Evolutionary conservation across 805 yeast species (phyloP).

Genomic region (Kodamaea restingae): DNA sequence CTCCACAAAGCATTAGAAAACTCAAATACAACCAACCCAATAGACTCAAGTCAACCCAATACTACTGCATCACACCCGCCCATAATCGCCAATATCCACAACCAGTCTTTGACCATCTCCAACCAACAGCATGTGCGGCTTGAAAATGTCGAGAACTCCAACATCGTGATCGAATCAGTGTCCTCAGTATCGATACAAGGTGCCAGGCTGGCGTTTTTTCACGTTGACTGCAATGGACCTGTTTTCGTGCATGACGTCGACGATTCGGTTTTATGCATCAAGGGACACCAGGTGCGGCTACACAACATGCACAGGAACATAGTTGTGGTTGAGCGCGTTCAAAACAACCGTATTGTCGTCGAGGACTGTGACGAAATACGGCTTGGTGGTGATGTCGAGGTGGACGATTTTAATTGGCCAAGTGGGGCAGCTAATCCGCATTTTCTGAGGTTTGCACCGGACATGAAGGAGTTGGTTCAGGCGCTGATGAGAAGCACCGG

Average conservation of each 20-base stretch:
- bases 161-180: conserved; percentile 7
- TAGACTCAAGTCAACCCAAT: too few species aligned
- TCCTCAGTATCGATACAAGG: conserved; percentile 22
- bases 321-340: conserved; percentile 16
- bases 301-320: conserved; percentile 18
- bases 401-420: conserved; percentile 32
- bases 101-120: neutral
- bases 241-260: conserved; percentile 22
- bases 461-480: too few species aligned
- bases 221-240: conserved; percentile 26
- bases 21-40: too few species aligned
- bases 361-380: conserved; percentile 25
- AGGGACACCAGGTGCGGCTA: conserved; percentile 30
- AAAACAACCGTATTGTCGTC: conserved; percentile 23
- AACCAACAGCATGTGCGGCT: conserved; percentile 13
- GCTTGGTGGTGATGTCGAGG: conserved; percentile 14
- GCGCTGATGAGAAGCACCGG: too few species aligned
- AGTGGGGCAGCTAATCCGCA: conserved; percentile 10
- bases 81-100: neutral
- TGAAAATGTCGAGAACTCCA: conserved; percentile 11
- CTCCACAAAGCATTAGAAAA: too few species aligned
- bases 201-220: conserved; percentile 15
- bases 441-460: neutral
- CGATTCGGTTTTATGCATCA: conserved; percentile 16
- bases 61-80: neutral